Evolutionary conservation across 257 asterid species (phyloP), one percentile per base, ranked within the genome.

Genomic region (Orobanche coerulescens): DNA sequence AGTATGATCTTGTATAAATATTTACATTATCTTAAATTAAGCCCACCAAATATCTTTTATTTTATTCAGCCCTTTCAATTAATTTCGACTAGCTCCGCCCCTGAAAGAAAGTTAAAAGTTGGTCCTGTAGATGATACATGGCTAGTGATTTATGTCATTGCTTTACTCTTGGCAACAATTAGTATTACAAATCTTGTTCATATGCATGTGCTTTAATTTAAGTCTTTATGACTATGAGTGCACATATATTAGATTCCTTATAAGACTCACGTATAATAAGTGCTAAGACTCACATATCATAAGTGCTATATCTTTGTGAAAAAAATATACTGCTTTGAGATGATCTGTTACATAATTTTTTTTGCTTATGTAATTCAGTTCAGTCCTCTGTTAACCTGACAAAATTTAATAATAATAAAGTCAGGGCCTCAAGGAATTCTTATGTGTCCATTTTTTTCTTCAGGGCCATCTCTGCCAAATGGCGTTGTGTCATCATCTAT

Each of bases 401-500:
- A 23, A 48, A 67, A 26, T 44, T 42, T 11, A 43, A 39, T 62
- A 51, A 28, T 2, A 59, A 49, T 49, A 25, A 52, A 44, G 44
- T 47, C 62, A 39, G 47, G 28, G 31, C 31, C 16, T 23, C 37
- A 22, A 36, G 60, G 53, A 15, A 22, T 51, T 53, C 70, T 79
- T 60, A 67, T 18, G 28, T 39, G 19, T 26, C 2, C 18, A 59
- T 72, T 33, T 46, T 47, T 65, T 61, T 36, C 43, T 61, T 72
- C 88, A 93, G 99, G 67, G 57, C 61, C 82, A 67, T 39, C 70
- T 63, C 66, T 93, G 78, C 73, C 79, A 9, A 89, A 87, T 70
- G 97, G 97, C 73, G 70, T 62, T 49, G 52, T 75, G 15, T 65
- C 78, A 62, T 58, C 82, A 56, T 78, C 81, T 0, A 65, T 71